These are phyloP conservation scores for Cercospora berteroae DNA, from an alignment of 2,329 filamentous ascomycete genomes.

Conservation along the genomic window DNA sequence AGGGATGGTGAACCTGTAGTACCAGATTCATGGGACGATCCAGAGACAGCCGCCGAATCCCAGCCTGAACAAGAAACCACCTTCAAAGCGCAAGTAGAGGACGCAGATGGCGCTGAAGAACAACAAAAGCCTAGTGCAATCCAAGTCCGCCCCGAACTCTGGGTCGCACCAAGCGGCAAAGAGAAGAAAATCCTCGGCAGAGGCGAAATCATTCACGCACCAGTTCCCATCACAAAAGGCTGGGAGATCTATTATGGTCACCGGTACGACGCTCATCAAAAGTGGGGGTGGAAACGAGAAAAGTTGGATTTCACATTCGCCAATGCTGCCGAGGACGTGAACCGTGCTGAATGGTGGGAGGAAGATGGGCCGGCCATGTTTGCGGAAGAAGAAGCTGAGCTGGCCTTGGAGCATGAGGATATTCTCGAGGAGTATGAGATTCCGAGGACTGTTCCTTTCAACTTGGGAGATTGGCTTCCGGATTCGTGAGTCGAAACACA, in stretches of 20 bases:
- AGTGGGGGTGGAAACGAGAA: not conserved
- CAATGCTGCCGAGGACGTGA: no score
- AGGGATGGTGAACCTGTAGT: not conserved
- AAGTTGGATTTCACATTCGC: not conserved
- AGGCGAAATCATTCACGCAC: not conserved
- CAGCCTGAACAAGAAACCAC: not conserved
- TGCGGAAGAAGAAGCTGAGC: not conserved
- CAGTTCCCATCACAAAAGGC: not conserved
- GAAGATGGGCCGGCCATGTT: not conserved
- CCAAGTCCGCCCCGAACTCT: not conserved
- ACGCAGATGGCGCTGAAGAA: not conserved
- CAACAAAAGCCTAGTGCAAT: not conserved
- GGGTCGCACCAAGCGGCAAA: not conserved
- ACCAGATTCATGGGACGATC: not conserved
- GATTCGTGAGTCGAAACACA: no score
- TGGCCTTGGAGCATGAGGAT: not conserved
- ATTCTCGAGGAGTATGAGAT: not conserved
- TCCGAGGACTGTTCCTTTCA: not conserved
- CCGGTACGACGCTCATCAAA: not conserved
- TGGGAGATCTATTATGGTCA: not conserved
- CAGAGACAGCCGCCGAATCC: not conserved
- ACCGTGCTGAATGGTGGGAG: not conserved
- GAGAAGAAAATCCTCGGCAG: not conserved
- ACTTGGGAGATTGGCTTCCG: not conserved
- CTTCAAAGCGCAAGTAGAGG: not conserved